Evolutionary conservation across 257 asterid species (phyloP).

Genomic region (Thymus quinquecostatus): DNA sequence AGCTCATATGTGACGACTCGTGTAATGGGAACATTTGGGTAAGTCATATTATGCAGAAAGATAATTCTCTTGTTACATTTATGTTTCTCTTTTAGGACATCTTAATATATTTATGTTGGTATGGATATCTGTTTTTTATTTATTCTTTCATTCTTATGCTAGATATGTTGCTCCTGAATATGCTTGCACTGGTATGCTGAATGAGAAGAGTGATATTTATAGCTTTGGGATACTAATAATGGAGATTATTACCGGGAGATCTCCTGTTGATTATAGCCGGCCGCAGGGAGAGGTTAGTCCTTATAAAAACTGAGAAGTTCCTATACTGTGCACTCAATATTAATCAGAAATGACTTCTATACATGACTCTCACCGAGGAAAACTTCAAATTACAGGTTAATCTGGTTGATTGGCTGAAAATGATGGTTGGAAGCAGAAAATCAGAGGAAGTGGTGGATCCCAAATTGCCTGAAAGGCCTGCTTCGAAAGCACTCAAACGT

Average conservation of each 20-base stretch:
- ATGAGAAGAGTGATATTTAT: conserved; percentile 91
- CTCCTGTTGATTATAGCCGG: conserved; percentile 88
- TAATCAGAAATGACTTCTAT: not conserved
- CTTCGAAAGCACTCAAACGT: conserved; percentile 85
- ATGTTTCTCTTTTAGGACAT: not conserved
- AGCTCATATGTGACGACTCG: conserved; percentile 86
- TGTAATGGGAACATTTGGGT: conserved; percentile 99
- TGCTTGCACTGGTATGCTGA: conserved; percentile 97
- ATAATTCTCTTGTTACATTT: not conserved
- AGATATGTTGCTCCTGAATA: conserved; percentile 99
- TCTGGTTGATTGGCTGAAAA: conserved; percentile 93
- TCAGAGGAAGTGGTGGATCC: conserved; percentile 94
- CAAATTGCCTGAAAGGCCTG: conserved; percentile 77
- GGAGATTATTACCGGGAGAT: conserved; percentile 93
- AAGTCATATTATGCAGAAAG: conserved; percentile 32
- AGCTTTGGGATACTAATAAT: conserved; percentile 94
- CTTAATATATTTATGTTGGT: not conserved
- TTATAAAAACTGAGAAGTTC: not conserved
- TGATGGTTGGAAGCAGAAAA: conserved; percentile 86
- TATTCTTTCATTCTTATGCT: conserved; percentile 31
- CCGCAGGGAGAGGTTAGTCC: conserved; percentile 83
- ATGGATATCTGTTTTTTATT: not conserved
- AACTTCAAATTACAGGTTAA: conserved; percentile 57
- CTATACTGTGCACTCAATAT: conserved; percentile 5
- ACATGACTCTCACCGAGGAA: conserved; percentile 15